Evolutionary conservation across 1,284 basidiomycete genomes (phyloP).

Genomic region (Flammula alnicola): DNA sequence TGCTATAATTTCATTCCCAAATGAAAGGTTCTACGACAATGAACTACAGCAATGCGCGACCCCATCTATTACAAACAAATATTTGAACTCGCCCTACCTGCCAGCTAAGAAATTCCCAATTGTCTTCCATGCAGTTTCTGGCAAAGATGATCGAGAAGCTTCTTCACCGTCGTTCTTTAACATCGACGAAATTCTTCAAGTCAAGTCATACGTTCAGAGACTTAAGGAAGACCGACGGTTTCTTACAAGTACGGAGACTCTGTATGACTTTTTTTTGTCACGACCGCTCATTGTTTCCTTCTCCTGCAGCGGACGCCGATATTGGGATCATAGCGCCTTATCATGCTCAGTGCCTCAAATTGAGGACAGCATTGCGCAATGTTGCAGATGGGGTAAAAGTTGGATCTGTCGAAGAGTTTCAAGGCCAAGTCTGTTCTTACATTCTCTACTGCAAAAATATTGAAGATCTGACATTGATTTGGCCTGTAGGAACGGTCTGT

Average conservation of each 20-base stretch:
- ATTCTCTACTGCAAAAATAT: not conserved
- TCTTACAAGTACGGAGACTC: conserved; percentile 43
- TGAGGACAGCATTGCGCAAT: conserved; percentile 41
- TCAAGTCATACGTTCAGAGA: conserved; percentile 50
- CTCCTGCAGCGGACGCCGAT: conserved; percentile 18
- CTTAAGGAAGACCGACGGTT: conserved; percentile 37
- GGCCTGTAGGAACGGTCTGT: conserved; percentile 59
- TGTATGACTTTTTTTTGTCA: not conserved
- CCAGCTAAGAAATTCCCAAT: conserved; percentile 56
- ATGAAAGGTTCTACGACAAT: conserved; percentile 56
- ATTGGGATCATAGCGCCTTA: conserved; percentile 57
- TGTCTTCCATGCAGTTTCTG: conserved; percentile 61
- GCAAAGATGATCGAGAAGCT: conserved; percentile 64
- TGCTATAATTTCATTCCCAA: conserved; percentile 61
- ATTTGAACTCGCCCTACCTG: conserved; percentile 45
- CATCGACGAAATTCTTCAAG: conserved; percentile 55
- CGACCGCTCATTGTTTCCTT: not conserved
- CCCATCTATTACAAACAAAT: conserved; percentile 39
- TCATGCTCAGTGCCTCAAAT: conserved; percentile 54
- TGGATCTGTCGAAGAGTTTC: conserved; percentile 66
- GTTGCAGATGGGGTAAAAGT: conserved; percentile 50
- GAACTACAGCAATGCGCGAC: conserved; percentile 52
- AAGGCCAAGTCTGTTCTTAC: conserved; percentile 53
- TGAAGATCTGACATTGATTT: not conserved
- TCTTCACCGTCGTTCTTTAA: conserved; percentile 73